Conservation (phyloP, 2,329 filamentous ascomycete genomes). For the Verticillium zaregamsianum region DNA sequence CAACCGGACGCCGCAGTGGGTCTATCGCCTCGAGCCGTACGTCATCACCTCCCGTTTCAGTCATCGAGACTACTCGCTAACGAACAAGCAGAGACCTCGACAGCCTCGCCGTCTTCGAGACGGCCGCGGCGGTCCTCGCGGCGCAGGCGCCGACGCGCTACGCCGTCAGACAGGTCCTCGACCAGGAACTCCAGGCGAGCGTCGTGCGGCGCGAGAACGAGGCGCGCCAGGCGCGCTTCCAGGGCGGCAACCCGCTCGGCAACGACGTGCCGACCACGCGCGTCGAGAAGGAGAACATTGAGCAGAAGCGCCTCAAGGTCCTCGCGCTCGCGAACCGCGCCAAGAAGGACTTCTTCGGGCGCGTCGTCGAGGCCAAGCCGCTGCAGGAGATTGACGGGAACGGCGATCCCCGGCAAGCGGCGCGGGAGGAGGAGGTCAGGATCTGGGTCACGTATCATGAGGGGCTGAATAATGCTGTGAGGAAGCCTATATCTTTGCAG, state of each 20-base stretch:
- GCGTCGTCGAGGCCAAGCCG: constrained; percentile 51
- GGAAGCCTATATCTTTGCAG: constrained; percentile 76
- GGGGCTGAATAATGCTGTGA: constrained; percentile 86
- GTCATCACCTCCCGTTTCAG: constrained; percentile 27
- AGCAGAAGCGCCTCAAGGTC: constrained; percentile 20
- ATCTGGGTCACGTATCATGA: constrained; percentile 91
- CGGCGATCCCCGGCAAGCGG: constrained; percentile 18
- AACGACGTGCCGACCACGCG: constrained; percentile 18
- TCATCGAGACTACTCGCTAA: constrained; percentile 3
- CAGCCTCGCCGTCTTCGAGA: constrained; percentile 69
- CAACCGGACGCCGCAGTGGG: constrained; percentile 63
- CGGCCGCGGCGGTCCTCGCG: constrained; percentile 51
- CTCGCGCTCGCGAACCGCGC: constrained; percentile 33
- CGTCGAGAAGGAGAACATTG: constrained; percentile 33
- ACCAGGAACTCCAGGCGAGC: constrained; percentile 81
- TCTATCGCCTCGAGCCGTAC: constrained; percentile 94
- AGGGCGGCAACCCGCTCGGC: constrained; percentile 30
- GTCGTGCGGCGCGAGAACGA: constrained; percentile 62
- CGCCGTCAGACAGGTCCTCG: constrained; percentile 86
- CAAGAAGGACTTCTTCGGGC: constrained; percentile 83
- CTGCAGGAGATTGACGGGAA: constrained; percentile 37
- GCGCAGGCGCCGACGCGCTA: constrained; percentile 76
- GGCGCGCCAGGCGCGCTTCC: constrained; percentile 61
- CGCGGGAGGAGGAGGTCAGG: constrained; percentile 31
- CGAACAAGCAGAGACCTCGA: constrained; percentile 61